Percentiles rank a stretch among this genome's conserved stretches.
Conservation (phyloP, 2,329 filamentous ascomycete species). For the Diaporthe velutina region DNA sequence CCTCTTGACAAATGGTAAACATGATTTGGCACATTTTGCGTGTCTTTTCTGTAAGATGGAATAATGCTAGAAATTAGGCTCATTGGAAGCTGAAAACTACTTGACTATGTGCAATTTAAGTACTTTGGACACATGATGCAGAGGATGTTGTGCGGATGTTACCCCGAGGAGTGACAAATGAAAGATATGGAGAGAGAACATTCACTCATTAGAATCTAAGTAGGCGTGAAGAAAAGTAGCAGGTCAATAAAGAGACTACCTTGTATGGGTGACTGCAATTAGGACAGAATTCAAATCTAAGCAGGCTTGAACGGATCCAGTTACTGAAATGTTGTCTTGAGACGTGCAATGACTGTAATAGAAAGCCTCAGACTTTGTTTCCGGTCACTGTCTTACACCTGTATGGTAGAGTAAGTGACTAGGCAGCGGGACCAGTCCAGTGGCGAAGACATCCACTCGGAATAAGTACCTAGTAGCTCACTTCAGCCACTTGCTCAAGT, state of each 20-base stretch:
- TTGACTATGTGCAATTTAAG: not conserved
- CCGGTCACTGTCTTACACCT: not conserved
- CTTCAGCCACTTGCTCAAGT: not conserved
- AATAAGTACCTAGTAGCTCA: not conserved
- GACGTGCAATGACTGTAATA: no score
- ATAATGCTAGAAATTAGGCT: not conserved
- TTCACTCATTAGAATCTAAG: not conserved
- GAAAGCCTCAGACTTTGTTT: no score
- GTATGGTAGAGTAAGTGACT: not conserved
- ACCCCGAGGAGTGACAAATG: not conserved
- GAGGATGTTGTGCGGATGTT: not conserved
- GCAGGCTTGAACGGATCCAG: not conserved
- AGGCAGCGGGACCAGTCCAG: no score
- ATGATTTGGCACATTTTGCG: constrained; percentile 26
- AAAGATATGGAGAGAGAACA: not conserved
- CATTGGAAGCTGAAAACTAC: fast-evolving
- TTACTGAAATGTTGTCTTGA: not conserved
- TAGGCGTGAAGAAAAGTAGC: not conserved
- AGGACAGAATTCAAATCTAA: no score
- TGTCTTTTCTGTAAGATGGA: not conserved
- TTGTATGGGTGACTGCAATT: not conserved
- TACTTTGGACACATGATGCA: not conserved
- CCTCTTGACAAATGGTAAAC: constrained; percentile 15
- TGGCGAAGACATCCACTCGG: not conserved
- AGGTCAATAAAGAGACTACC: not conserved